Base-by-base conservation (phyloP, 2,329 filamentous ascomycete genomes). In the Acarospora socialis region DNA sequence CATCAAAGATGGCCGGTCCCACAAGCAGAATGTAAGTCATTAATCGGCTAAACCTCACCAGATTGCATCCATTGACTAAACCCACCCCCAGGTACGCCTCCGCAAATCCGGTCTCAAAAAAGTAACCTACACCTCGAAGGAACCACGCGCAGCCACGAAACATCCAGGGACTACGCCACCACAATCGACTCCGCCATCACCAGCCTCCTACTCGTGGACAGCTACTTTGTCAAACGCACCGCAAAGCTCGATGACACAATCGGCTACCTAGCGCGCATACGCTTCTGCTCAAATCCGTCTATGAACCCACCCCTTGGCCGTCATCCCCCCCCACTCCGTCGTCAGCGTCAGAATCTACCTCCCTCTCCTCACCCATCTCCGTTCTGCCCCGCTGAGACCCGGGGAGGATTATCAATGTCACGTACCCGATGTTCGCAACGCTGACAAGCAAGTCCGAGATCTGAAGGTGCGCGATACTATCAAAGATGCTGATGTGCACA, bases 1-100 rank as follows among this genome's bases (percentile, higher is more conserved):
- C 39, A 82, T 90, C 55, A 83, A 80, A 51, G 81, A 87, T 40
- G 79, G 80, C 1, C 73, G 81, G 2, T 87, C 84, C 44, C 77
- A 78, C 43, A 81, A 90, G 50, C 81, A 90, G 49, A 87, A 90
- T n/a, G n/a, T n/a, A n/a, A n/a, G n/a, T n/a, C n/a, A n/a, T n/a
- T n/a, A n/a, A n/a, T n/a, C n/a, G n/a, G n/a, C n/a, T n/a, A n/a
- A n/a, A n/a, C n/a, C n/a, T n/a, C n/a, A n/a, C n/a, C n/a, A n/a
- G n/a, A n/a, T n/a, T n/a, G n/a, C n/a, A n/a, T n/a, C n/a, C n/a
- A n/a, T n/a, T n/a, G n/a, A n/a, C n/a, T n/a, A n/a, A n/a, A n/a
- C n/a, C n/a, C n/a, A n/a, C n/a, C n/a, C n/a, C n/a, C n/a, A n/a
- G 49, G 87, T 84, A 48, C 75, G 81, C 1, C 63, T 87, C 7